Base-by-base conservation (phyloP, 1,284 basidiomycete genomes). In the Ganoderma sp. region DNA sequence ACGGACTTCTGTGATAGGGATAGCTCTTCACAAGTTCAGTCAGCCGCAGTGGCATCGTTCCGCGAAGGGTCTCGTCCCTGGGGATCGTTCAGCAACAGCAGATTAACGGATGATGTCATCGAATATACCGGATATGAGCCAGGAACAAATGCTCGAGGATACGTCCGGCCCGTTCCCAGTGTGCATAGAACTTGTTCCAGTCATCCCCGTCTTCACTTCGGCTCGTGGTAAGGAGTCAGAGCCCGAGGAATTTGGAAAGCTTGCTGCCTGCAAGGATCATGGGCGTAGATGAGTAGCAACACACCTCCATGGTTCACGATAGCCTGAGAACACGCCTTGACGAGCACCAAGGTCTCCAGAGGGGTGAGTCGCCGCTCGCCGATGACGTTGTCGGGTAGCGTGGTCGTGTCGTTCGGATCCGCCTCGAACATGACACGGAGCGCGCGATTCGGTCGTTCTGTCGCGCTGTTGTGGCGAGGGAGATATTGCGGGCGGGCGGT, bases 91-190 rank as follows among this genome's bases (percentile, higher is more conserved):
- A 64, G 61, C 63, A 70, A 59, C 63, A 70, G 25, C 32, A 34
- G 64, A 12, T 63, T 64, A 68, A 52, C 19, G n/a, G 28, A 42
- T 28, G 15, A 68, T 25, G 48, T 6, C 59, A 58, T 41, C 32
- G 50, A 10, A 76, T 84, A 64, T 65, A 91, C 91, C 91, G 85
- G 64, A 93, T 86, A 68, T 85, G 83, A 15, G 88, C 83, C 67
- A 93, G 80, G 79, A 92, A 92, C 7, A 93, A 69, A 77, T 93
- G 92, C 73, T 93, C 92, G 59, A 93, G 75, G 56, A 90, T 85
- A 28, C 90, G 81, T 34, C 90, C 92, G 25, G 86, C 84, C 37
- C 83, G 82, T 73, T 93, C 90, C 92, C 92, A 93, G 34, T 87
- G 83, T 3, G 81, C 79, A 76, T 93, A 93, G 75, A 93, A 92